These are phyloP conservation scores for Leccinum subspadiceum DNA, from an alignment of 1,284 basidiomycete species.

Conservation along the genomic window DNA sequence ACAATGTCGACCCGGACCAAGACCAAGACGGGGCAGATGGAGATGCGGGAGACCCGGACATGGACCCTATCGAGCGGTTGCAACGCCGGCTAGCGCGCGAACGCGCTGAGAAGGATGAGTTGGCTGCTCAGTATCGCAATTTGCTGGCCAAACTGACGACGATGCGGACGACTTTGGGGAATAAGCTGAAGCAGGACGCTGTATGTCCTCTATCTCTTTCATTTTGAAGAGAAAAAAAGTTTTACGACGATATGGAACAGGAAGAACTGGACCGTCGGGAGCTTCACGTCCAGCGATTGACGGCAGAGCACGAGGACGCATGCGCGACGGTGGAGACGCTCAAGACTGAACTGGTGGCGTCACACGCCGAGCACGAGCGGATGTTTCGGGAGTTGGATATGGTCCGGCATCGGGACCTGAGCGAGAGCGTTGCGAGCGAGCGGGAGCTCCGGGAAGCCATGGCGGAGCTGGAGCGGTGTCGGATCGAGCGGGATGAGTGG, in stretches of 20 bases:
- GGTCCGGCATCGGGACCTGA: slow-evolving; percentile 60
- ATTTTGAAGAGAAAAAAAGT: not conserved
- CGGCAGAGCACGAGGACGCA: slow-evolving; percentile 75
- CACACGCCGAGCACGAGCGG: slow-evolving; percentile 72
- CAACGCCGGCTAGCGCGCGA: slow-evolving; percentile 59
- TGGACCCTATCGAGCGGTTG: slow-evolving; percentile 52
- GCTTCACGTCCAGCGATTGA: slow-evolving; percentile 74
- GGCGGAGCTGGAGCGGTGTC: slow-evolving; percentile 79
- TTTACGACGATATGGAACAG: slow-evolving; percentile 41
- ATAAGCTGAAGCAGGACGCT: slow-evolving; percentile 94
- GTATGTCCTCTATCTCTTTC: slow-evolving; percentile 50
- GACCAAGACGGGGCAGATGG: slow-evolving; percentile 13
- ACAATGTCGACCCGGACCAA: slow-evolving; percentile 1
- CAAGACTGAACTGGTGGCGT: slow-evolving; percentile 72
- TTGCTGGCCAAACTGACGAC: slow-evolving; percentile 87
- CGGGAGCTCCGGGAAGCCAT: slow-evolving; percentile 78
- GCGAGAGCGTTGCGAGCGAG: slow-evolving; percentile 75
- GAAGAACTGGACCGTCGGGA: slow-evolving; percentile 94
- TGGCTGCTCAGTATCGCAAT: slow-evolving; percentile 83
- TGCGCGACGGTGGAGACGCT: slow-evolving; percentile 68
- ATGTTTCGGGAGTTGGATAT: slow-evolving; percentile 67
- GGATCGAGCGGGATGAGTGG: slow-evolving; percentile 88
- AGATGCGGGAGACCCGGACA: slow-evolving; percentile 4
- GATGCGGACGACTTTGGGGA: slow-evolving; percentile 92
- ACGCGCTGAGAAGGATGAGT: slow-evolving; percentile 79